A percentile compares a stretch with the other conserved stretches of the same genome.
These are phyloP conservation scores for Claviceps spartinae DNA, from an alignment of 2,329 filamentous ascomycete species.

Conservation along the genomic window DNA sequence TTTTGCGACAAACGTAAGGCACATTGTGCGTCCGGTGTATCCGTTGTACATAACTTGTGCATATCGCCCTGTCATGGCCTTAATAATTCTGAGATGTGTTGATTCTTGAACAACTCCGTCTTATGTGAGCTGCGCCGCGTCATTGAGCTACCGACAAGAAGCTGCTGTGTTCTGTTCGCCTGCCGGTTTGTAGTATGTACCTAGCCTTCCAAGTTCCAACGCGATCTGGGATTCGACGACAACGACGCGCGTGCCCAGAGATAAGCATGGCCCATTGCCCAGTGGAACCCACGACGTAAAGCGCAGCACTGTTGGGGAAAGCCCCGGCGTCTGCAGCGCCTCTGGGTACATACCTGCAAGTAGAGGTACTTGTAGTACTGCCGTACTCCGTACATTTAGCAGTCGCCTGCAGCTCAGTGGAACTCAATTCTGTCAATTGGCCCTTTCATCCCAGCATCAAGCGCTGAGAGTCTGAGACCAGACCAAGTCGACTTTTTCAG, in stretches of 20 bases:
- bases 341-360: too few relatives aligned
- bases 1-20: too few relatives aligned
- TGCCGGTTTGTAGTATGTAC: background rate
- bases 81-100: background rate
- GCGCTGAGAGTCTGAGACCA: background rate
- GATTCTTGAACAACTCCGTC: background rate
- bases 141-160: background rate
- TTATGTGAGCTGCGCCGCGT: background rate
- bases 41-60: too few relatives aligned
- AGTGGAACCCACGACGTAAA: conserved; percentile 4
- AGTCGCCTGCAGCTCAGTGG: too few relatives aligned
- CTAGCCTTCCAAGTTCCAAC: background rate
- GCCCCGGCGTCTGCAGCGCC: too few relatives aligned
- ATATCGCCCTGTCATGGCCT: too few relatives aligned
- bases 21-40: too few relatives aligned
- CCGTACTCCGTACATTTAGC: too few relatives aligned
- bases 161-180: background rate
- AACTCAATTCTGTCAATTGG: too few relatives aligned
- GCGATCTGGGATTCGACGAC: background rate
- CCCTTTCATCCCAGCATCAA: background rate
- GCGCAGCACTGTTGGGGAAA: conserved; percentile 5
- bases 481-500: background rate
- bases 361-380: too few relatives aligned
- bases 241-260: background rate
- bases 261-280: background rate